Conservation (phyloP, 176 grass and related monocot species). For the Lolium perenne region DNA sequence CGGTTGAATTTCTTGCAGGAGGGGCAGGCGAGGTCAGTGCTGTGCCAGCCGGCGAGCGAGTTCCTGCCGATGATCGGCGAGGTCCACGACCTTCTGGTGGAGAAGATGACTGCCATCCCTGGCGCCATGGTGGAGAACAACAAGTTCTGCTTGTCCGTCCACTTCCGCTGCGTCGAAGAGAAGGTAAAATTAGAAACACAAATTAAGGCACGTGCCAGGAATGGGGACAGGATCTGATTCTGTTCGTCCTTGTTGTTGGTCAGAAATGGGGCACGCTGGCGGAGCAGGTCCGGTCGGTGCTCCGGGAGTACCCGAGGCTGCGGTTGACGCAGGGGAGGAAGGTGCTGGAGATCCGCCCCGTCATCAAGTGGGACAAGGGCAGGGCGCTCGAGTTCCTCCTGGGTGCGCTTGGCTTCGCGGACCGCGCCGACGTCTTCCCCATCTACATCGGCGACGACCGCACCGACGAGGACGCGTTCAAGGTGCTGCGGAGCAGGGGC, state of each 20-base stretch:
- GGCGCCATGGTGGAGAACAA: slow-evolving; percentile 87
- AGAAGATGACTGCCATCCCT: slow-evolving; percentile 48
- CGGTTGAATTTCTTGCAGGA: not conserved
- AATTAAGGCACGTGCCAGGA: not conserved
- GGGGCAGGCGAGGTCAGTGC: slow-evolving; percentile 53
- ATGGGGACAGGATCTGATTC: not conserved
- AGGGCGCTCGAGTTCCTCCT: slow-evolving; percentile 95
- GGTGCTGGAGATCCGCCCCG: slow-evolving; percentile 86
- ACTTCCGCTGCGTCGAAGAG: slow-evolving; percentile 85
- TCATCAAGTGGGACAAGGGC: slow-evolving; percentile 96
- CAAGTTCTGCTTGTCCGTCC: slow-evolving; percentile 81
- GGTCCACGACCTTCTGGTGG: slow-evolving; percentile 50
- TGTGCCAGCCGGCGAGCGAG: slow-evolving; percentile 83
- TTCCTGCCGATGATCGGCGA: slow-evolving; percentile 85
- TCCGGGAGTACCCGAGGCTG: slow-evolving; percentile 66
- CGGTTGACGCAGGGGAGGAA: slow-evolving; percentile 71
- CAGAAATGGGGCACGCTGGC: slow-evolving; percentile 51
- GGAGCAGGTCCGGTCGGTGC: slow-evolving; percentile 61
- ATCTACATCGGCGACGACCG: slow-evolving; percentile 96
- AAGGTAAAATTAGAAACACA: slow-evolving; percentile 46
- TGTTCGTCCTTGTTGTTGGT: not conserved
- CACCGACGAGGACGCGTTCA: slow-evolving; percentile 96
- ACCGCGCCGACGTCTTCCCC: slow-evolving; percentile 67
- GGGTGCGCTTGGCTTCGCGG: slow-evolving; percentile 73
- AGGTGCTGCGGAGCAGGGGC: slow-evolving; percentile 58